These are phyloP conservation scores for Trametes sp. DNA, from an alignment of 1,284 basidiomycete species.

Conservation along the genomic window DNA sequence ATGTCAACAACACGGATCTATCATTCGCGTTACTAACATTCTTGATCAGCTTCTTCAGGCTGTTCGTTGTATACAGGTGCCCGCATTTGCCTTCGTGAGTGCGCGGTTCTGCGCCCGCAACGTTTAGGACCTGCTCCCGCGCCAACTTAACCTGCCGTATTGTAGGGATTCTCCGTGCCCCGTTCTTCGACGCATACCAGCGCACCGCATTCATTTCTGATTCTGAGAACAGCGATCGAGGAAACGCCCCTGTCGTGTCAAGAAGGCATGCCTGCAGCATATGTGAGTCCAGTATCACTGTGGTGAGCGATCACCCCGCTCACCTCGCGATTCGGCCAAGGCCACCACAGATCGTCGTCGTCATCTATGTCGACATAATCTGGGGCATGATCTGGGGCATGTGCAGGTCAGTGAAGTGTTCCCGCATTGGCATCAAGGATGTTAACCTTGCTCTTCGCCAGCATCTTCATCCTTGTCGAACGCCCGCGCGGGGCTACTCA, in stretches of 20 bases:
- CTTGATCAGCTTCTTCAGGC: no score
- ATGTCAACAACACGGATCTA: no score
- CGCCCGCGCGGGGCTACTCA: no score
- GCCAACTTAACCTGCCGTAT: neutral
- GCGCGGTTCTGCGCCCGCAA: neutral
- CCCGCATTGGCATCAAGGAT: no score
- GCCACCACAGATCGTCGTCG: neutral
- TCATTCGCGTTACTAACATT: no score
- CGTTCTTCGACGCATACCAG: neutral
- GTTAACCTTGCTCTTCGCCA: no score
- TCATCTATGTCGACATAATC: neutral
- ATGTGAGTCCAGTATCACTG: no score
- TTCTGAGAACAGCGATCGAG: neutral
- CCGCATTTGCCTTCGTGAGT: neutral
- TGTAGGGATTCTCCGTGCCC: neutral
- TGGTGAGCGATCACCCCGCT: no score
- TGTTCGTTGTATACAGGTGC: neutral
- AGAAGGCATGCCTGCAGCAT: neutral
- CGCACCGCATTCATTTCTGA: neutral
- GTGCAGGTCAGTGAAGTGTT: no score
- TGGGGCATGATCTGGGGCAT: neutral
- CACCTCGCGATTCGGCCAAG: neutral
- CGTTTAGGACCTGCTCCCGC: neutral
- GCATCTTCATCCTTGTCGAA: no score
- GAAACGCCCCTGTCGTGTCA: neutral